These are phyloP conservation scores for Geotrichum klebahnii DNA, from an alignment of 1,139 yeast genomes.

Conservation along the genomic window DNA sequence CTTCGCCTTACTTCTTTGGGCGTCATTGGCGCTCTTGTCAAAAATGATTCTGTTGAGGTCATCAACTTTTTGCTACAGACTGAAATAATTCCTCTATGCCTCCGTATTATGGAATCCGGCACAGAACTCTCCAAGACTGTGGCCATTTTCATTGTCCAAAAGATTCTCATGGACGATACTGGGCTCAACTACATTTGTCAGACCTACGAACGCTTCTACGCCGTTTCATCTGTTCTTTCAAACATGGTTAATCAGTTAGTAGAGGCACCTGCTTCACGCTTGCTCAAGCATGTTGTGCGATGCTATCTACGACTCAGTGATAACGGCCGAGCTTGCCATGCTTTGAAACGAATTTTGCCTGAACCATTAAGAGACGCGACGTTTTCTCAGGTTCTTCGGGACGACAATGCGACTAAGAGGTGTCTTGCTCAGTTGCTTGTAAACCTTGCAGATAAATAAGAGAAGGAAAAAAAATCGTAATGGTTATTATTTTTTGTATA, in stretches of 20 bases:
- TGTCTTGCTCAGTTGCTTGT: conserved; percentile 79
- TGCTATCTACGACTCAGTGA: conserved; percentile 89
- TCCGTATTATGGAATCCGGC: conserved; percentile 92
- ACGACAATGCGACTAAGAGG: conserved; percentile 82
- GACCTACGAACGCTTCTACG: conserved; percentile 88
- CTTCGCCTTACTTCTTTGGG: conserved; percentile 88
- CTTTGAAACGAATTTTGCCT: conserved; percentile 78
- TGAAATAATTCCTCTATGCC: conserved; percentile 89
- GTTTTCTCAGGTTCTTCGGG: conserved; percentile 71
- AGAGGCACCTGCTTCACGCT: conserved; percentile 66
- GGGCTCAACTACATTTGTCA: conserved; percentile 92
- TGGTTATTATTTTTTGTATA: no score
- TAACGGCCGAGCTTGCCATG: conserved; percentile 84
- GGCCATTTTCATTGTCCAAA: conserved; percentile 91
- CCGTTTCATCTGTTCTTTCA: conserved; percentile 83
- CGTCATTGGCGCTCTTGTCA: conserved; percentile 93
- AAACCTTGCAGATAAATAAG: conserved; percentile 48
- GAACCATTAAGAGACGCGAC: conserved; percentile 90
- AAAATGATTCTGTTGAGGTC: conserved; percentile 93
- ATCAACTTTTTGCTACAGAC: conserved; percentile 85
- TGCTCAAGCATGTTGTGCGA: conserved; percentile 88
- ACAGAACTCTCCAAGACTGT: conserved; percentile 93
- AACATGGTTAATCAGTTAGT: conserved; percentile 85
- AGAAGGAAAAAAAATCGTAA: neutral
- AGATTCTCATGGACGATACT: conserved; percentile 83